phyloP scores from a whole-genome alignment of 352 stramenopile species.

The Globisporangium radiosum region DNA sequence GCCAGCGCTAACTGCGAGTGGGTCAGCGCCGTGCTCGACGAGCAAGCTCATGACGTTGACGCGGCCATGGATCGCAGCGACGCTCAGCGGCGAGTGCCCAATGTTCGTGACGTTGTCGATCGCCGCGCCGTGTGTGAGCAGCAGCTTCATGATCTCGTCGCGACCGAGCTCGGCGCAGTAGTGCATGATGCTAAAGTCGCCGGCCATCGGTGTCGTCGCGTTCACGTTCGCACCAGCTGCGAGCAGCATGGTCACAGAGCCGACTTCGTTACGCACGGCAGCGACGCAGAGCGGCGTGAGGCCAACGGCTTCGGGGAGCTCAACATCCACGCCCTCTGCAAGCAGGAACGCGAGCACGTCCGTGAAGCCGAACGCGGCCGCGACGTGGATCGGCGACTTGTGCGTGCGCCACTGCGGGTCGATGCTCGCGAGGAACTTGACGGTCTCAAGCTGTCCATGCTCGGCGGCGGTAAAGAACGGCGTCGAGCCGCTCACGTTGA shows the following conservation, averaged over 20 bases:
- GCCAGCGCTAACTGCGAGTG: not conserved
- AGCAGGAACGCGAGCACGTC: constrained; percentile 5
- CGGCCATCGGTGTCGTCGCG: not conserved
- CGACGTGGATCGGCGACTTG: constrained; percentile 10
- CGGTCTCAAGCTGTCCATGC: constrained; percentile 10
- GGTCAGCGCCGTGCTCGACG: constrained; percentile 10
- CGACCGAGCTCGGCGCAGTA: constrained; percentile 8
- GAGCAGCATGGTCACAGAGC: constrained; percentile 1
- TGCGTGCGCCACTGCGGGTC: constrained; percentile 4
- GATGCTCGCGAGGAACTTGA: not conserved
- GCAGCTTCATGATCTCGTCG: constrained; percentile 3
- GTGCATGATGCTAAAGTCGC: constrained; percentile 7
- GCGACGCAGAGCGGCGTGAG: constrained; percentile 10
- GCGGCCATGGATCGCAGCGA: constrained; percentile 25
- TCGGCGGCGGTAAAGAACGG: constrained; percentile 12
- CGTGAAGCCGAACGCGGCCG: constrained; percentile 8
- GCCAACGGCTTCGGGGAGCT: not conserved
- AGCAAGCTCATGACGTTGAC: constrained; percentile 11
- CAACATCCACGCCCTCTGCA: constrained; percentile 1
- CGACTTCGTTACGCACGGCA: not conserved
- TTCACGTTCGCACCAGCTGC: constrained; percentile 3
- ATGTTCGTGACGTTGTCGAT: not conserved
- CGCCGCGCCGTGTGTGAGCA: not conserved
- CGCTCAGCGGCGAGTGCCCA: constrained; percentile 10
- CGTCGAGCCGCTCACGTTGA: constrained; percentile 3